Evolutionary conservation across 495 filamentous ascomycete species (phyloP), one percentile per base, ranked within the genome.

Genomic region (Lepidopterella palustris): DNA sequence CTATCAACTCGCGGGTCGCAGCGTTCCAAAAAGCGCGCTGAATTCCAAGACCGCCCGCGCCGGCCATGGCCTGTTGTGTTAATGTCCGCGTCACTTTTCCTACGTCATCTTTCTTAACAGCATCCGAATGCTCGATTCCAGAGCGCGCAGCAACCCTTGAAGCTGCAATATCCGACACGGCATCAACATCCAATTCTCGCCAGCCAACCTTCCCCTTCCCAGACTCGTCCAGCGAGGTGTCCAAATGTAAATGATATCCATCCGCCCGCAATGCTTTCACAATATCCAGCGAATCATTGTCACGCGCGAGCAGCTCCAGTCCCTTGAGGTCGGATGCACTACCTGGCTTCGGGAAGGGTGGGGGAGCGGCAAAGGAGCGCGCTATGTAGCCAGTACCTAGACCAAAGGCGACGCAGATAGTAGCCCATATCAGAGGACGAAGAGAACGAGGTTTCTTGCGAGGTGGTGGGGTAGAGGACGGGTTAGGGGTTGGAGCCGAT

Each of bases 21-120:
- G 75, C 63, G 58, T 82, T 80, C 73, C 72, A 82, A 60, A 83
- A 86, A 5, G 66, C 40, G 26, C 71, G 60, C 53, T 72, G 66
- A 20, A 71, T 60, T 1, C 68, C 71, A 3, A 73, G 47, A 11
- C 64, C 69, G 42, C 57, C 56, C n/a, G 59, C 42, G n/a, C 72
- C 70, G 28, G 63, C 54, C 57, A 71, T 32, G 21, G 55, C 18
- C 26, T 47, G 18, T 58, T 39, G 29, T 50, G 58, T 54, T 24
- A 63, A 15, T 32, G 58, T 57, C 54, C 58, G 32, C 24, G 55
- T 52, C 6, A 20, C 25, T 15, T 57, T 28, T 20, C 59, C 45
- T 42, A n/a, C 51, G 42, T 52, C 32, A 11, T 48, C 31, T n/a
- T 62, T 57, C 9, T 53, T 42, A 10, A 63, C 51, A 25, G 27